Base-by-base conservation (phyloP, 768 basidiomycete species). In the Boletus pseudopeckii region DNA sequence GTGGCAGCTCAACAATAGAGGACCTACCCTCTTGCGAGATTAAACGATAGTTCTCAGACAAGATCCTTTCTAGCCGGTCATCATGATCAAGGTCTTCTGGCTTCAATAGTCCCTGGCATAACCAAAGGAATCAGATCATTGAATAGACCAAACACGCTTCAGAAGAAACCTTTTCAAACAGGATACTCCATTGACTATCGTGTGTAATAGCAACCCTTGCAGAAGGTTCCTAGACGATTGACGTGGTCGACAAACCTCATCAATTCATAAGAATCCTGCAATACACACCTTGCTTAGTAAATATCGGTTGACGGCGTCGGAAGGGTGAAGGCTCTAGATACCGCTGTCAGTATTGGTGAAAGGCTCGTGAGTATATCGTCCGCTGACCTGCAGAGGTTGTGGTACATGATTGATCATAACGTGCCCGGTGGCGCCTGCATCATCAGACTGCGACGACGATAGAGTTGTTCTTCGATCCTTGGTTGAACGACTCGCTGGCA, bases 271-370 rank as follows among this genome's bases (percentile, higher is more conserved):
- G 17, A 15, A 50, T 6, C 30, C 6, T 34, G 1, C 15, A 32
- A 13, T 24, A 38, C 53, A n/a, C 1, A 48, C 61, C 40, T 48
- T 51, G 26, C n/a, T 39, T 0, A 62, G 34, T 5, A 62, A 28
- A 42, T 53, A 62, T 26, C 45, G 49, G 22, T 62, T 62, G 32
- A 62, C 24, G 5, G 51, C 2, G 5, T 62, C 61, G 33, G 61
- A 53, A 2, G 60, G 61, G 20, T 62, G 61, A 39, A 45, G 10
- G 17, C 30, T 42, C 59, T 52, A 15, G 1, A 11, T 17, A n/a
- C 43, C 28, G 41, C 9, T 13, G 42, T 50, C 42, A 50, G 17
- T n/a, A 45, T 26, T 8, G 15, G 17, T 26, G n/a, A 33, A 24
- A n/a, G 7, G 10, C 32, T 4, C 17, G 18, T n/a, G 11, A 13